These are phyloP conservation scores for Paecilomyces formosus DNA, from an alignment of 2,329 filamentous ascomycete genomes.

Conservation along the genomic window DNA sequence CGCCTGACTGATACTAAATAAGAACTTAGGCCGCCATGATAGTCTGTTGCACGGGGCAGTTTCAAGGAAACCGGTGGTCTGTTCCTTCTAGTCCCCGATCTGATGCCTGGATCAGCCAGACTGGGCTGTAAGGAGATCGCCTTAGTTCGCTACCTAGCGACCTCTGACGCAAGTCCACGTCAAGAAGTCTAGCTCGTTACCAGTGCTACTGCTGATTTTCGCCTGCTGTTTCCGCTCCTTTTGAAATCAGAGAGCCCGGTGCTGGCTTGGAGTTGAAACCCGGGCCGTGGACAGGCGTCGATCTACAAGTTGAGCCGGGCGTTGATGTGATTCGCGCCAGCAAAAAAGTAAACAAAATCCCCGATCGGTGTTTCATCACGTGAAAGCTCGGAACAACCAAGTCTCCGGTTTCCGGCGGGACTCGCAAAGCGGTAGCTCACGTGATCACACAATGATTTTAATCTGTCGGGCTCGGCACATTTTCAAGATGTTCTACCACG, in stretches of 20 bases:
- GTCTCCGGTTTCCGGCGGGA: background rate
- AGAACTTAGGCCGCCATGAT: background rate
- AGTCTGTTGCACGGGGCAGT: background rate
- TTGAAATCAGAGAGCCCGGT: background rate
- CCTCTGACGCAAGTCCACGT: background rate
- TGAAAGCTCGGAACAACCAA: background rate
- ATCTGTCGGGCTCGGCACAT: slow-evolving; percentile 17
- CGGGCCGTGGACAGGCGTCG: background rate
- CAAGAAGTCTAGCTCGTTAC: background rate
- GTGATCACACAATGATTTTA: slow-evolving; percentile 37
- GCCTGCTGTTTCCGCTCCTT: background rate
- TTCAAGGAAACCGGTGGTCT: background rate
- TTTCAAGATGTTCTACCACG: slow-evolving; percentile 8
- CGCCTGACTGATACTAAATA: background rate
- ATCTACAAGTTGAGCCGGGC: background rate
- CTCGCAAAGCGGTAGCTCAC: slow-evolving; percentile 11
- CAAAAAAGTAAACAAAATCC: background rate
- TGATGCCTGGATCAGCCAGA: background rate
- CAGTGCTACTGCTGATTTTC: background rate
- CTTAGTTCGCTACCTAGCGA: background rate
- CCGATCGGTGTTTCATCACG: background rate
- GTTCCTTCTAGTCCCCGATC: background rate
- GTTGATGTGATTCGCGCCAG: background rate
- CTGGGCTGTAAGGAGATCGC: background rate
- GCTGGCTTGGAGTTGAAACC: background rate